Evolutionary conservation across 208 protist species (phyloP), one percentile per base, ranked within the genome.

Genomic region (Zelonia costaricensis): DNA sequence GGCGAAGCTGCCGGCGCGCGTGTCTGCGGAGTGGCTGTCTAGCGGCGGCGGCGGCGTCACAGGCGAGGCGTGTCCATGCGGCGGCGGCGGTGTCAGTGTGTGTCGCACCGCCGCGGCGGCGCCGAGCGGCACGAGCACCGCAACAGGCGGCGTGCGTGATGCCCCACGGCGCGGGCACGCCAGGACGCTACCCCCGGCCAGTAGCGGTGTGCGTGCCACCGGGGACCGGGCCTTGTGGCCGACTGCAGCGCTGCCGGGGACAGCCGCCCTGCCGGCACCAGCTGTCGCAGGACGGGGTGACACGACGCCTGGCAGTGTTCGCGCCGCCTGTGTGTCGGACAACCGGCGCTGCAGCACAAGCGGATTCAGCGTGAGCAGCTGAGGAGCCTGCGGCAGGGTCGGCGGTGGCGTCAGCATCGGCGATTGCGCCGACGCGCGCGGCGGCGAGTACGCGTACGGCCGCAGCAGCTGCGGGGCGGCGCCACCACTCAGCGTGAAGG

Each of bases 91-190:
- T 28, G 4, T n/a, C n/a, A n/a, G n/a, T n/a, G n/a, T n/a, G n/a
- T n/a, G n/a, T n/a, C n/a, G n/a, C n/a, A n/a, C 28, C 36, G 7
- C 20, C 23, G 36, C 7, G 0, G 12, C 12, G 13, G 52, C 35
- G 5, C 15, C 18, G 2, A 43, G 23, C 18, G 52, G 33, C 1
- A 57, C 52, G 23, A 57, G 52, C 23, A 57, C 52, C 5, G 52
- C 52, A 8, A 57, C 18, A 7, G 52, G 52, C 12, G 52, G 52
- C 1, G 52, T 43, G n/a, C 52, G 28, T 7, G 52, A 57, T 20
- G 20, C 23, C 1, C 22, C 10, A 18, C 18, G 36, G 20, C 35
- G 5, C 5, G 9, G 20, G 25, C 13, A 18, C 13, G 20, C 13
- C 31, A 52, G 20, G 1, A 15, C 35, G 33, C 25, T 5, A 25